These are phyloP conservation scores for Zea luxurians DNA, from an alignment of 176 grass and related monocot genomes.

Conservation along the genomic window DNA sequence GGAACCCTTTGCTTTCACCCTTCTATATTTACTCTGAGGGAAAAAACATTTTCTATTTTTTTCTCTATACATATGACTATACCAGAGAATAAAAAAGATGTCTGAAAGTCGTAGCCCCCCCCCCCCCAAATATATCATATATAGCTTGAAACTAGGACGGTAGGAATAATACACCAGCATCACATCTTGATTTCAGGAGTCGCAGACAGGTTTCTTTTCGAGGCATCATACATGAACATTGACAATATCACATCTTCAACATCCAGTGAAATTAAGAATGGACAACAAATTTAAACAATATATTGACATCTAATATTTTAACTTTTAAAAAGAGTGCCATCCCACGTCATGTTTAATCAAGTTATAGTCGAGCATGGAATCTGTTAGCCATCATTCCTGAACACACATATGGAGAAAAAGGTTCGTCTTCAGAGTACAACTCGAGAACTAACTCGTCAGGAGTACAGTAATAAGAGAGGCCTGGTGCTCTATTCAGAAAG, in stretches of 20 bases:
- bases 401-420: too few species aligned
- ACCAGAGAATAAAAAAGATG: too few species aligned
- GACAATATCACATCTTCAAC: constrained; percentile 2
- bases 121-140: background rate
- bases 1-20: background rate
- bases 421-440: too few species aligned
- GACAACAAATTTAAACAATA: constrained; percentile 1
- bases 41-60: too few species aligned
- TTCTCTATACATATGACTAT: too few species aligned
- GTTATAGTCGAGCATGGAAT: background rate
- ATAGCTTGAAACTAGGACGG: background rate
- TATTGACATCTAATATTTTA: constrained; percentile 12
- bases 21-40: too few species aligned
- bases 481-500: too few species aligned
- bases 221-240: background rate
- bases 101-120: background rate
- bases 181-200: too few species aligned
- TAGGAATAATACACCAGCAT: background rate
- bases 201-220: too few species aligned
- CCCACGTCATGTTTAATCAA: background rate
- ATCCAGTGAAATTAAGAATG: constrained; percentile 36
- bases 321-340: constrained; percentile 31
- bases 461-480: too few species aligned
- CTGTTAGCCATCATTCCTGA: background rate
- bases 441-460: too few species aligned